Percentiles rank a stretch among this genome's conserved stretches.
These are phyloP conservation scores for Zoysia japonica DNA, from an alignment of 176 grass and related monocot species.

Conservation along the genomic window DNA sequence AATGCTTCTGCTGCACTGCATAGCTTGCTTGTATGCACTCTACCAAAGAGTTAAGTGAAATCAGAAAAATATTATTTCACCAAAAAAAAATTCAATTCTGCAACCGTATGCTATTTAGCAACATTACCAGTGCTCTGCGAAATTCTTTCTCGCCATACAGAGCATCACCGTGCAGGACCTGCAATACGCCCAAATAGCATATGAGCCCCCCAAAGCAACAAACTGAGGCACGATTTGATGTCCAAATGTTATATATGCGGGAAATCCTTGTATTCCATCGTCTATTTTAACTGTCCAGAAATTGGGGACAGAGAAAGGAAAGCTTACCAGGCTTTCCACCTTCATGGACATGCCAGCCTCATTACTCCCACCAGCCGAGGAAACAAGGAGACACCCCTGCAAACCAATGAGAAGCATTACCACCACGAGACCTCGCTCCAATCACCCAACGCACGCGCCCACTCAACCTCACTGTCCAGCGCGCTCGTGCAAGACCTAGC, in stretches of 20 bases:
- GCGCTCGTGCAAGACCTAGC: neutral
- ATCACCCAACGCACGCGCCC: neutral
- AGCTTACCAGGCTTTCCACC: constrained; percentile 70
- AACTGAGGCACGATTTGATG: neutral
- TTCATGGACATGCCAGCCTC: constrained; percentile 64
- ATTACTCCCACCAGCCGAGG: constrained; percentile 43
- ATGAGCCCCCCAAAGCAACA: neutral
- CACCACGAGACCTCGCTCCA: neutral
- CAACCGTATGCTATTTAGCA: neutral
- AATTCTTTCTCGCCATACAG: constrained; percentile 85
- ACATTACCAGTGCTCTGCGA: constrained; percentile 81
- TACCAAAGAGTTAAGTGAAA: constrained; percentile 33
- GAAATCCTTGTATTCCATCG: neutral
- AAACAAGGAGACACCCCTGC: constrained; percentile 89
- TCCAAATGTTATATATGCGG: neutral
- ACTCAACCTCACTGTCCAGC: neutral
- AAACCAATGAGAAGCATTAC: constrained; percentile 11
- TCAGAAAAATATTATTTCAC: constrained; percentile 14
- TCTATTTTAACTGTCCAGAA: neutral
- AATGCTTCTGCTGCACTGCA: constrained; percentile 70
- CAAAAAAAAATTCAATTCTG: neutral
- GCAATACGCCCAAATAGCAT: constrained; percentile 1
- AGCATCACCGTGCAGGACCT: constrained; percentile 96
- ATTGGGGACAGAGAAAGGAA: neutral
- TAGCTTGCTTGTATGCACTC: constrained; percentile 88